Evolutionary conservation across 2,329 filamentous ascomycete species (phyloP), one percentile per base, ranked within the genome.

Genomic region (Penicillium paneum): DNA sequence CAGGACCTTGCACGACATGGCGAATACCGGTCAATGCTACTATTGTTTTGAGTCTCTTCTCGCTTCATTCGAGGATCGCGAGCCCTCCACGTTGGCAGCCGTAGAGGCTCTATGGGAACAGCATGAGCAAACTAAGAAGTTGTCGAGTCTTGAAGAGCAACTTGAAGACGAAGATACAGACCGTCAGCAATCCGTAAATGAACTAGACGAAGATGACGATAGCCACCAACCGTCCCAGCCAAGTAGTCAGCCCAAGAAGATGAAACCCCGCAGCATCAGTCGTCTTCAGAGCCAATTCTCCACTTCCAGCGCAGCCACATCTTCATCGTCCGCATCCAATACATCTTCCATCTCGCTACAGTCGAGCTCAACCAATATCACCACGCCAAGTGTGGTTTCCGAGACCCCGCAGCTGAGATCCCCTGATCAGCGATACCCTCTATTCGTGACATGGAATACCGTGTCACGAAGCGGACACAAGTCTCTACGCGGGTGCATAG

Each of bases 401-500:
- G 64, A 64, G 35, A 52, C 38, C 10, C 49, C 46, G 19, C 54
- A 56, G 26, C 68, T 56, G 66, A 66, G 60, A 63, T 57, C 68
- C 73, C 63, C 74, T 74, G 64, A 68, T 12, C 64, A 63, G 54
- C 80, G 83, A 39, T 84, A 86, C 58, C 93, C 93, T 0, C 81
- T 97, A 36, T 97, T 97, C 71, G 90, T 99, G 43, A 96, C 92
- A 8, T 97, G 93, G 92, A 96, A 97, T 76, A 90, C 84, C 0
- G 64, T 91, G 51, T 84, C 82, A 8, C 73, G 78, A 64, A 77
- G 71, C 49, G 82, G 84, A 28, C 76, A 84, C 60, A 86, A 87
- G 70, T 83, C 82, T 24, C 83, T 99, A 39, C 87, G 94, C 56
- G 94, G 94, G 56, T 99, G 94, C 79, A 97, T 99, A 69, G 94